Evolutionary conservation across 2,329 filamentous ascomycete species (phyloP).

Genomic region (Cyphellophora europaea): DNA sequence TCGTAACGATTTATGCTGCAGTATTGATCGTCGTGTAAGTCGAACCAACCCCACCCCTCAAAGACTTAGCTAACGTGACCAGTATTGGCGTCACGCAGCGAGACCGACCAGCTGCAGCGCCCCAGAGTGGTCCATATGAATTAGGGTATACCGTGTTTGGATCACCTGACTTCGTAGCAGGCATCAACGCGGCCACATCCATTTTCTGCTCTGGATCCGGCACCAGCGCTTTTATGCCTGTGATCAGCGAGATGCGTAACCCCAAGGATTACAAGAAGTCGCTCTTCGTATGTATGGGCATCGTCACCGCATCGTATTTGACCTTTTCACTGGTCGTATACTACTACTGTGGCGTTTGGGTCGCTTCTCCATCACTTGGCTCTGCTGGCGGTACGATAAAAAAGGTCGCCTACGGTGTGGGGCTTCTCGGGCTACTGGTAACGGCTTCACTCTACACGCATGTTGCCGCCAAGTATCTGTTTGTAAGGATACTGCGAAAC

Average conservation of each 20-base stretch:
- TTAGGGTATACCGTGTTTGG: conserved; percentile 22
- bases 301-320: conserved; percentile 26
- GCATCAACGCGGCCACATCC: conserved; percentile 22
- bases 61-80: too few species aligned
- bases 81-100: conserved; percentile 23
- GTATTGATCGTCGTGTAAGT: conserved; percentile 28
- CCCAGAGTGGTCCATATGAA: conserved; percentile 18
- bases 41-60: too few species aligned
- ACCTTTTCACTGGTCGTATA: conserved; percentile 33
- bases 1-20: conserved; percentile 48
- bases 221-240: conserved; percentile 64
- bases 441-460: conserved; percentile 36
- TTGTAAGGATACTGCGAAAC: conserved; percentile 25
- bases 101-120: conserved; percentile 24
- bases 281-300: conserved; percentile 63
- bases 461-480: conserved; percentile 26
- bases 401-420: conserved; percentile 34
- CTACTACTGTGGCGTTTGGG: conserved; percentile 35
- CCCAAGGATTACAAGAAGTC: conserved; percentile 82
- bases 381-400: conserved; percentile 34
- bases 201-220: conserved; percentile 23
- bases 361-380: conserved; percentile 38
- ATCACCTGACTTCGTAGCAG: conserved; percentile 17
- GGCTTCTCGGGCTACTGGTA: conserved; percentile 23
- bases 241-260: conserved; percentile 86